Conservation (phyloP, 225 moss, liverwort and hornwort genomes). For the Pseudisothecium myosuroides region DNA sequence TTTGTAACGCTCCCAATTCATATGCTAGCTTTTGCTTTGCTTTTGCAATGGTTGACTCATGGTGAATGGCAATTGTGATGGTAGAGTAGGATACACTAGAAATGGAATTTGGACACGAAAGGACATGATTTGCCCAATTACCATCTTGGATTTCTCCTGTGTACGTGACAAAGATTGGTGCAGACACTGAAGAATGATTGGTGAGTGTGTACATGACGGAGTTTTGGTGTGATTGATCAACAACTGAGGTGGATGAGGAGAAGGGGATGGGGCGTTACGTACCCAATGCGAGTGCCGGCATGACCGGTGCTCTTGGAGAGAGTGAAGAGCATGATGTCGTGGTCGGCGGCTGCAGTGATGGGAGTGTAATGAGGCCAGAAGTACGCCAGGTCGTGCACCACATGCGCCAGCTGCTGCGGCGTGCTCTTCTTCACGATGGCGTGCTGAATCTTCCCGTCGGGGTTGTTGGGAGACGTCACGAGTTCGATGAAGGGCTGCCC, state of each 20-base stretch:
- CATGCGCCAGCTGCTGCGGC: neutral
- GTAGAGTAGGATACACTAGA: neutral
- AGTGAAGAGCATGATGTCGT: conserved; percentile 70
- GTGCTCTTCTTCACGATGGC: conserved; percentile 36
- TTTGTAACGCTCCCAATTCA: neutral
- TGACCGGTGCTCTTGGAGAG: conserved; percentile 79
- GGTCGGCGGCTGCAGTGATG: conserved; percentile 38
- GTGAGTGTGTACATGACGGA: neutral
- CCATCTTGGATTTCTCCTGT: neutral
- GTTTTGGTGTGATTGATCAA: neutral
- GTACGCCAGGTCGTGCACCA: conserved; percentile 71
- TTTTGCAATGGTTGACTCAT: neutral
- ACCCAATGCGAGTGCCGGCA: conserved; percentile 40
- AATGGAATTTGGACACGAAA: neutral
- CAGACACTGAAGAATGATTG: neutral
- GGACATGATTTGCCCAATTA: neutral
- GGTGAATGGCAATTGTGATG: neutral
- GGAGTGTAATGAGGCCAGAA: conserved; percentile 80
- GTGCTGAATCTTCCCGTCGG: conserved; percentile 46
- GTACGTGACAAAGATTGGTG: neutral
- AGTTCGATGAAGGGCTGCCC: conserved; percentile 53
- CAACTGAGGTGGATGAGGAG: too few relatives aligned
- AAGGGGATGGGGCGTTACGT: neutral
- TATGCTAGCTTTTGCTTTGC: neutral
- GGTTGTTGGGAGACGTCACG: conserved; percentile 70